Percentiles rank a stretch among this genome's conserved stretches.
These are phyloP conservation scores for Echinosophora koreensis DNA, from an alignment of 306 rosid genomes.

Conservation along the genomic window DNA sequence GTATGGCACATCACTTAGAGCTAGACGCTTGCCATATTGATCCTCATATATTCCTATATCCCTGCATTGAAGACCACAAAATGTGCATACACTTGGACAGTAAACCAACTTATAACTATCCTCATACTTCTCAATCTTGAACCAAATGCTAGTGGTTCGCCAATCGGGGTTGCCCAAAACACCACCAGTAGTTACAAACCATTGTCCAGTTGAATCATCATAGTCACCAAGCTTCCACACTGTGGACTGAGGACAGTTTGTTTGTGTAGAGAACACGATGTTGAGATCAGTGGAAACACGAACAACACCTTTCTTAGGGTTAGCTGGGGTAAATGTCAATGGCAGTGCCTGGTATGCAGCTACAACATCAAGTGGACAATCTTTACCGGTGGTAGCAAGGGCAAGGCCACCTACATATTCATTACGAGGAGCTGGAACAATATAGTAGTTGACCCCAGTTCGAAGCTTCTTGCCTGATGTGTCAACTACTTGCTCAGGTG, in stretches of 20 bases:
- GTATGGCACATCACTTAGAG: not conserved
- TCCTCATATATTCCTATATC: constrained; percentile 49
- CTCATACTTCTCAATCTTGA: constrained; percentile 59
- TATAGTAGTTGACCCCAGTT: constrained; percentile 31
- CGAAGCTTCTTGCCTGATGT: constrained; percentile 23
- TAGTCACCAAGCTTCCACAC: constrained; percentile 53
- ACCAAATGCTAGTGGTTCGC: constrained; percentile 50
- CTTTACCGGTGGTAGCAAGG: constrained; percentile 35
- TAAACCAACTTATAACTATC: constrained; percentile 55
- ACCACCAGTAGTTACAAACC: constrained; percentile 52
- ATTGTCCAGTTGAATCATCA: constrained; percentile 8
- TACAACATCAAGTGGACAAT: constrained; percentile 57
- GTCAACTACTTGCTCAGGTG: constrained; percentile 48
- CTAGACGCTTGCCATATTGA: constrained; percentile 38
- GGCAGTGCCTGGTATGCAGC: constrained; percentile 45
- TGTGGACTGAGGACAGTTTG: constrained; percentile 33
- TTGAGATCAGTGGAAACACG: constrained; percentile 54
- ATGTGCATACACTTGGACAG: constrained; percentile 65
- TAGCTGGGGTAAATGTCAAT: constrained; percentile 43
- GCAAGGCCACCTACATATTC: constrained; percentile 41
- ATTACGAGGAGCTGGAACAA: too few relatives aligned
- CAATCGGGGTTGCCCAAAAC: constrained; percentile 47
- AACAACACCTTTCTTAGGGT: constrained; percentile 44
- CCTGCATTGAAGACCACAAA: constrained; percentile 53
- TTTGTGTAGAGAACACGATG: constrained; percentile 45